Evolutionary conservation across 2,329 filamentous ascomycete genomes (phyloP).

Genomic region (Emmonsiellopsis sp.): DNA sequence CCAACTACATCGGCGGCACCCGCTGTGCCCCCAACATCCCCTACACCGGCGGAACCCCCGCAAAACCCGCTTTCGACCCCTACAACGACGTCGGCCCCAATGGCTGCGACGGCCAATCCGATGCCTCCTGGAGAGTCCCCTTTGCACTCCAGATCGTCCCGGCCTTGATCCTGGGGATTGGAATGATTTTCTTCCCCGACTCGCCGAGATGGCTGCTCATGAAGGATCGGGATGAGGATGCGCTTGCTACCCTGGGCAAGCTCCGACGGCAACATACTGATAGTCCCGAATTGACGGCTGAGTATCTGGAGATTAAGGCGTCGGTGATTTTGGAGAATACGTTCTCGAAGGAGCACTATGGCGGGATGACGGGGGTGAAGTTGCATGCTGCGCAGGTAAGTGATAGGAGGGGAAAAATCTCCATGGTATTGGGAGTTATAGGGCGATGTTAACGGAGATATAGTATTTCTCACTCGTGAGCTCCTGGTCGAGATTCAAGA

Average conservation of each 20-base stretch:
- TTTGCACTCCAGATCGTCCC: slow-evolving; percentile 39
- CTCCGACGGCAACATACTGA: slow-evolving; percentile 39
- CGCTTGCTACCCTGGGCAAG: slow-evolving; percentile 37
- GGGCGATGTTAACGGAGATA: not conserved
- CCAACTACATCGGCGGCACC: slow-evolving; percentile 36
- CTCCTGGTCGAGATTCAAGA: slow-evolving; percentile 27
- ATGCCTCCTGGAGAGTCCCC: slow-evolving; percentile 41
- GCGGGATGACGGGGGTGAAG: slow-evolving; percentile 19
- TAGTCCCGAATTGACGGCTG: slow-evolving; percentile 40
- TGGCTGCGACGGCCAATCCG: slow-evolving; percentile 40
- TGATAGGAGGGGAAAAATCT: not conserved
- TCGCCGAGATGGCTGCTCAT: slow-evolving; percentile 48
- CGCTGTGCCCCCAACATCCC: slow-evolving; percentile 41
- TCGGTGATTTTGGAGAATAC: slow-evolving; percentile 29
- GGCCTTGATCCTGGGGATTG: slow-evolving; percentile 28
- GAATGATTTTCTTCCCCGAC: slow-evolving; percentile 45
- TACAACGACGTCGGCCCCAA: slow-evolving; percentile 36
- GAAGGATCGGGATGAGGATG: slow-evolving; percentile 42
- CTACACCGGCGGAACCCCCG: slow-evolving; percentile 36
- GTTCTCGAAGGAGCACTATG: slow-evolving; percentile 23
- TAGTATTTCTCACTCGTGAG: slow-evolving; percentile 27
- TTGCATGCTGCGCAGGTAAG: slow-evolving; percentile 25
- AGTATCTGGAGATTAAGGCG: slow-evolving; percentile 44
- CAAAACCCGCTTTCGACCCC: slow-evolving; percentile 31
- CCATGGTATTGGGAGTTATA: not conserved